Base-by-base conservation (phyloP, 1,139 yeast species). In the Yamadazyma trypodendri region DNA sequence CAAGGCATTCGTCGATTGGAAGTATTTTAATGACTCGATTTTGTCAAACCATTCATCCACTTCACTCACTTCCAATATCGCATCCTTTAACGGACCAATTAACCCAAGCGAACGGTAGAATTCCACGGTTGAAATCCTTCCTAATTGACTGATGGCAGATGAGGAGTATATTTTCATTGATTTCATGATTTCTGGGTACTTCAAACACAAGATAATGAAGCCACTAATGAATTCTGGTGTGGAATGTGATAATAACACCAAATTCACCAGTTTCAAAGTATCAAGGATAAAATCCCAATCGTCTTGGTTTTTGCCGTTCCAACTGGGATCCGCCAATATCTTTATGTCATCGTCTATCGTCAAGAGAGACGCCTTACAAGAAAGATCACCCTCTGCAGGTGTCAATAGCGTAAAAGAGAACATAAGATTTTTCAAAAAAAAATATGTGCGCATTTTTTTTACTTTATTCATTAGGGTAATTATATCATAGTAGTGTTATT, bases 191-290 rank as follows among this genome's bases (percentile, higher is more conserved):
- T 50, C 75, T 4, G 90, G 86, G 46, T 78, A 80, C 44, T 74
- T 73, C 43, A 72, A 63, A 49, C 86, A 78, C 23, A 92, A 62
- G 34, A 82, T 67, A 0, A 85, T 80, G 54, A 76, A 89, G 0
- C 96, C 96, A 31, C 97, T 94, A 3, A 88, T 53, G 54, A 82
- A 90, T 36, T 84, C 81, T 1, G 83, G 71, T 0, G 96, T 84
- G 1, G 97, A 83, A 54, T 92, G 98, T 1, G 97, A 89, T 14
- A 92, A 63, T 5, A 92, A 57, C 3, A 92, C 76, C 23, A 84
- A 62, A 52, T 87, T 88, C 5, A 84, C 72, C 27, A 75, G 72
- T 15, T 76, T 65, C 34, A 71, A 40, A 63, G 69, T 46, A 61
- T 57, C 36, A 57, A 63, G 61, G 68, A 79, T 60, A 72, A 67